Percentiles rank a stretch among this genome's conserved stretches.
These are phyloP conservation scores for Fagopyrum tataricum DNA, from an alignment of 148 eudicot species.

Conservation along the genomic window DNA sequence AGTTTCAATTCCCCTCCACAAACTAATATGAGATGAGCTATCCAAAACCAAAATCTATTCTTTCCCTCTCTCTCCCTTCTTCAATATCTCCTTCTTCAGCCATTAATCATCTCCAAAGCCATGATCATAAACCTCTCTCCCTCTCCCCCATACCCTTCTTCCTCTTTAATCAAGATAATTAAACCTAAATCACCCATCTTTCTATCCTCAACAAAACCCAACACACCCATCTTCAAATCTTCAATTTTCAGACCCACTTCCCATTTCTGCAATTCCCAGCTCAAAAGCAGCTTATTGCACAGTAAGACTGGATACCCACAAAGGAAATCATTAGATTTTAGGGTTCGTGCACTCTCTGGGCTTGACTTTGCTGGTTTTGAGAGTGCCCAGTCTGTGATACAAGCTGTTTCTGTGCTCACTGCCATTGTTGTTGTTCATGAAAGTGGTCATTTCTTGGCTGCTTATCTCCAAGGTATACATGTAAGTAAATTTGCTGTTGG, in stretches of 20 bases:
- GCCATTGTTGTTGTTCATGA: conserved; percentile 93
- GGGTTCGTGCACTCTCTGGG: conserved; percentile 48
- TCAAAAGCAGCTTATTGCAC: conserved; percentile 13
- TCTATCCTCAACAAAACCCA: conserved; percentile 25
- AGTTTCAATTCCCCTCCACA: conserved; percentile 12
- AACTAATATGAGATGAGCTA: neutral
- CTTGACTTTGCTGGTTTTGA: conserved; percentile 57
- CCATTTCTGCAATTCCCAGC: conserved; percentile 11
- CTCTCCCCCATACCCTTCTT: conserved; percentile 27
- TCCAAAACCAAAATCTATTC: neutral
- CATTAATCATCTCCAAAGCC: conserved; percentile 14
- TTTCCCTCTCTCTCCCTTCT: conserved; percentile 3
- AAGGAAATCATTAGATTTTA: conserved; percentile 18
- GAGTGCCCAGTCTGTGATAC: conserved; percentile 73
- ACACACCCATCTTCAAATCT: conserved; percentile 31
- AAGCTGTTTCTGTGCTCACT: conserved; percentile 69
- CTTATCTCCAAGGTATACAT: conserved; percentile 88
- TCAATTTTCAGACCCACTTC: neutral
- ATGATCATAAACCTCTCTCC: conserved; percentile 47
- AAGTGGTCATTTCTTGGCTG: conserved; percentile 94
- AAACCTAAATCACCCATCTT: conserved; percentile 36
- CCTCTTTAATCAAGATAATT: conserved; percentile 21
- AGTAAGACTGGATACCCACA: conserved; percentile 13
- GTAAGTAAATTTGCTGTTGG: conserved; percentile 99
- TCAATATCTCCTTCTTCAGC: neutral